phyloP scores from a whole-genome alignment of 192 early-diverging fungal genomes.

The Backusella circina region DNA sequence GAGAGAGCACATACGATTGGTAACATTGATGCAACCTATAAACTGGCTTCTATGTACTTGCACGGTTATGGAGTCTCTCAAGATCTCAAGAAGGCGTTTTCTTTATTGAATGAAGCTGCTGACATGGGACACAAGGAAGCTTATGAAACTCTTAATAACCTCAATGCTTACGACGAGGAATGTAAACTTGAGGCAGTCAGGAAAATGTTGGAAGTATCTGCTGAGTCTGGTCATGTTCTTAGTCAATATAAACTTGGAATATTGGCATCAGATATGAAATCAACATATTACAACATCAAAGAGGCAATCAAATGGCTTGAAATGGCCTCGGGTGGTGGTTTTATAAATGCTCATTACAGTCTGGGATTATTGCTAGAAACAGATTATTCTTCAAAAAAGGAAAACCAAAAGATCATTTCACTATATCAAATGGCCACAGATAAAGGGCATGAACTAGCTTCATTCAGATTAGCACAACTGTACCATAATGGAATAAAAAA shows the following conservation, averaged over 20 bases:
- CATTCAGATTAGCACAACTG: not conserved
- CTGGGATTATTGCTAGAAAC: not conserved
- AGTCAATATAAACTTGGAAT: too few species aligned
- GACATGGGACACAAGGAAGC: not conserved
- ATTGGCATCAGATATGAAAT: too few species aligned
- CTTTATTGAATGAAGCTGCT: not conserved
- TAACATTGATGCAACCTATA: constrained; percentile 14
- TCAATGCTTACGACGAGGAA: too few species aligned
- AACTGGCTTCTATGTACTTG: not conserved
- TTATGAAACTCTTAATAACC: not conserved
- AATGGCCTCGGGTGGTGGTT: too few species aligned
- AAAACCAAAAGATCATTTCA: not conserved
- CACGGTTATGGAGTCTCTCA: not conserved
- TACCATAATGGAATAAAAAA: not conserved
- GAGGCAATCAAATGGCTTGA: too few species aligned
- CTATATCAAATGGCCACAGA: not conserved
- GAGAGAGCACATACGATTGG: constrained; percentile 11
- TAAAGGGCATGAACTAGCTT: not conserved
- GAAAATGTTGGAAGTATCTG: not conserved
- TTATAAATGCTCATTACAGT: not conserved
- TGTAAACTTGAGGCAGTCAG: not conserved
- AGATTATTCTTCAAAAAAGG: not conserved
- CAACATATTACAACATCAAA: not conserved
- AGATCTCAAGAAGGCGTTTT: not conserved
- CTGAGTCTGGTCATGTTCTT: not conserved